Conservation (phyloP, 768 basidiomycete genomes). For the Lactifluus hygrophoroides region DNA sequence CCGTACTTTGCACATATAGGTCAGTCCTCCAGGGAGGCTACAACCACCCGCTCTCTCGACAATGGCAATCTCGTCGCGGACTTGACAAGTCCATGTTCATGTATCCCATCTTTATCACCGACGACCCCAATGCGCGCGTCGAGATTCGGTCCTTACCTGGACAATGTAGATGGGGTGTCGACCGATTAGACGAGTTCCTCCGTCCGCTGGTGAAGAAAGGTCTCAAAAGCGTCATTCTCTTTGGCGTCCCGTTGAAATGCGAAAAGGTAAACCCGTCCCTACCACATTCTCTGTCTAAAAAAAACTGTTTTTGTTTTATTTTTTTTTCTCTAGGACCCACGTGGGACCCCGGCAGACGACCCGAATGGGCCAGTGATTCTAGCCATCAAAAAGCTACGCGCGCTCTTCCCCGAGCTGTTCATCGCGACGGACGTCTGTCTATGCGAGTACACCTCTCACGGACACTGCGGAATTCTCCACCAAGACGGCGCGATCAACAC, state of each 20-base stretch:
- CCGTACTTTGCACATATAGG: conserved; percentile 29
- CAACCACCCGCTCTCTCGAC: conserved; percentile 80
- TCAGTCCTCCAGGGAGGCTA: conserved; percentile 90
- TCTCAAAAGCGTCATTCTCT: conserved; percentile 84
- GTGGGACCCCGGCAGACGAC: conserved; percentile 88
- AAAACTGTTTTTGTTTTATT: no score
- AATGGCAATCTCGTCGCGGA: conserved; percentile 75
- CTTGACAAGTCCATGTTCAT: conserved; percentile 92
- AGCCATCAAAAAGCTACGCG: conserved; percentile 72
- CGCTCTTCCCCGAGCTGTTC: conserved; percentile 75
- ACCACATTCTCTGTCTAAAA: no score
- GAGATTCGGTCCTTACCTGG: conserved; percentile 73
- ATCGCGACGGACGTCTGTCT: conserved; percentile 95
- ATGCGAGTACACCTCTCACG: conserved; percentile 99
- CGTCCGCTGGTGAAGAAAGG: conserved; percentile 86
- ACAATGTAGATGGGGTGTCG: conserved; percentile 92
- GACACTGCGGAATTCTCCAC: conserved; percentile 84
- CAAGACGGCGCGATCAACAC: conserved; percentile 71
- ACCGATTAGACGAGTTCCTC: conserved; percentile 81
- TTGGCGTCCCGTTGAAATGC: conserved; percentile 82
- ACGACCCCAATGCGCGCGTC: conserved; percentile 80
- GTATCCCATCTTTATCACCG: conserved; percentile 98
- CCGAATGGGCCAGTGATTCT: conserved; percentile 85
- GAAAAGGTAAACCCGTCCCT: conserved; percentile 45
- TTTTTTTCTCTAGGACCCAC: conserved; percentile 50